Base-by-base conservation (phyloP, 345 rosid species). In the Ricinus communis region DNA sequence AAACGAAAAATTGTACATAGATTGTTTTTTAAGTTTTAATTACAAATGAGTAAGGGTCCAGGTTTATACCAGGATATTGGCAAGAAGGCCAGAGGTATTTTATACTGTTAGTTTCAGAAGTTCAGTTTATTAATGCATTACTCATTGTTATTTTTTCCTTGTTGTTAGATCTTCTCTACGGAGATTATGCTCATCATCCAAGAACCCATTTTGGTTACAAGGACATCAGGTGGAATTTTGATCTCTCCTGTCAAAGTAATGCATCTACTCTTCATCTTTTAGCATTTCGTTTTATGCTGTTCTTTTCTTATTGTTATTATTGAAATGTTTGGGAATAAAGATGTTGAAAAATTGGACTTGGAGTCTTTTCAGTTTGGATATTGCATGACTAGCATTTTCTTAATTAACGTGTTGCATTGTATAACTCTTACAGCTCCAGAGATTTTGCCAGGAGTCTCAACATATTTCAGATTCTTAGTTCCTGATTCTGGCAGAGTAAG, bases 21-120 rank as follows among this genome's bases (percentile, higher is more conserved):
- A 53, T 33, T 36, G 10, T 38, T 51, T 61, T 75, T 18, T 9
- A 57, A 45, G 54, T 40, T 57, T 54, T 12, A 47, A 30, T 40
- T 27, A 53, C 31, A 67, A 51, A 84, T 79, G 85, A 77, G 76
- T 68, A 65, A 50, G 38, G 22, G 71, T 73, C 86, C 90, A 9
- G 87, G 85, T 66, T 70, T 79, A 66, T 84, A 71, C 79, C 64
- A 57, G 25, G 65, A 78, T 53, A 79, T 86, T 43, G 87, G 87
- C 86, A 84, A 65, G 73, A 84, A 86, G 68, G 84, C 90, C 64
- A 81, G 72, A 82, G 87, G 90, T 83, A 38, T 19, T 31, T 19
- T 15, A 9, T 43, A 19, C 27, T 8, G 45, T 55, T n/a, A 43
- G 12, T 27, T 12, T 22, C 50, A 10, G 0, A 3, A 16, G 22